Conservation (phyloP, 1,284 basidiomycete species). For the Agroathelia rolfsii region DNA sequence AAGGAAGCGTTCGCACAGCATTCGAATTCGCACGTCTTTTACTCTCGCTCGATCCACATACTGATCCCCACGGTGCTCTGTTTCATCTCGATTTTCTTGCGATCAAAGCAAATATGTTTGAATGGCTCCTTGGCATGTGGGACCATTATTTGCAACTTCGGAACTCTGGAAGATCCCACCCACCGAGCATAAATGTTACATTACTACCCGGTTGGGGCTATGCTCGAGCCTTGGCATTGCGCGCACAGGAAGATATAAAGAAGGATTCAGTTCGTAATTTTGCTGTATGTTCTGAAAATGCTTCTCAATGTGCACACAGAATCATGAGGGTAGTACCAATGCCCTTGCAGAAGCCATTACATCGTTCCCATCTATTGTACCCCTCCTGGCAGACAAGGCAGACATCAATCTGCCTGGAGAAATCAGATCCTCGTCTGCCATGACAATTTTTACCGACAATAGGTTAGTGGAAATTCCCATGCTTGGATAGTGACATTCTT, state of each 20-base stretch:
- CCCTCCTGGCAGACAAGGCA: slow-evolving; percentile 75
- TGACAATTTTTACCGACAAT: slow-evolving; percentile 60
- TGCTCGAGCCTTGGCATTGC: slow-evolving; percentile 64
- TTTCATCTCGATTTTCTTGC: slow-evolving; percentile 82
- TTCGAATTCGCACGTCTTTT: slow-evolving; percentile 84
- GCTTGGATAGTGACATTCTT: too few species aligned
- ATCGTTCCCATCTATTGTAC: slow-evolving; percentile 72
- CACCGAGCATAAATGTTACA: too few species aligned
- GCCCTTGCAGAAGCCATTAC: slow-evolving; percentile 66
- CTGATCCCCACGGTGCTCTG: slow-evolving; percentile 77
- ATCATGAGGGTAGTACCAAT: slow-evolving; percentile 46
- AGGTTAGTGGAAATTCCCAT: slow-evolving; percentile 33
- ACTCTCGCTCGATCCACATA: slow-evolving; percentile 71
- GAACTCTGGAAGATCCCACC: too few species aligned
- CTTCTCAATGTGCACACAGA: slow-evolving; percentile 21
- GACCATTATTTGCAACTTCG: too few species aligned
- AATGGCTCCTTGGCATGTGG: slow-evolving; percentile 72
- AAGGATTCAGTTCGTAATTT: too few species aligned
- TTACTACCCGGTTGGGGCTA: slow-evolving; percentile 76
- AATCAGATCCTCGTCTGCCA: slow-evolving; percentile 51
- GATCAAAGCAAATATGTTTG: slow-evolving; percentile 66
- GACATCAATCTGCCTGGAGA: slow-evolving; percentile 55
- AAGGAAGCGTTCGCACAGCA: slow-evolving; percentile 79
- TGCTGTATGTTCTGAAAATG: too few species aligned
- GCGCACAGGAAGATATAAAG: slow-evolving; percentile 43